Evolutionary conservation across 1,284 basidiomycete genomes (phyloP), one percentile per base, ranked within the genome.

Genomic region (Veloboletus limbatus): DNA sequence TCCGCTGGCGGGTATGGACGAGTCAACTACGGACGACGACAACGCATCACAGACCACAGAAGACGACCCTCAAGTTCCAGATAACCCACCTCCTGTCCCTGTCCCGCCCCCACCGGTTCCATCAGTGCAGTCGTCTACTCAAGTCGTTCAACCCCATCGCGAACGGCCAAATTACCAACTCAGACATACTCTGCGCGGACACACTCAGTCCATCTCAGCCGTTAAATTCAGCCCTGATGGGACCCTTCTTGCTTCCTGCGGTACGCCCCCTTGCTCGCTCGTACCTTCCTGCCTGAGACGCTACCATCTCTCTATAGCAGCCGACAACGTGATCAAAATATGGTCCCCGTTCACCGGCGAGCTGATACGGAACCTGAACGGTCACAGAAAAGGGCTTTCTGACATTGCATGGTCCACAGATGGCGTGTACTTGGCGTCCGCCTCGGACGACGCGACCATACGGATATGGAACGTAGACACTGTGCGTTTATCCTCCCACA

Each of bases 391-490:
- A 67, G 94, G 94, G 0, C 77, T 96, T 25, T 94, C 92, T 36
- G 92, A 96, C 65, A 75, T 97, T 41, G 74, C 89, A 1, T 93
- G 93, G 84, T 92, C 92, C 5, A 75, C 83, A 7, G 88, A 96
- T 63, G 87, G 86, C 50, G 71, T 78, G 16, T 85, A 85, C 66
- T 73, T 97, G 16, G 91, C 92, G 0, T 92, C 90, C 33, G 93
- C 90, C 1, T 93, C 91, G 2, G 94, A 97, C 66, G 94, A 97
- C 65, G 82, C 79, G 8, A 89, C 85, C 0, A 78, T 94, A 55
- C 78, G 86, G 26, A 85, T 96, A 70, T 93, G 92, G 90, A 80
- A 85, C 55, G 81, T 92, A 40, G 85, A 90, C 62, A 74, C 78
- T 28, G 87, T 89, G 60, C 54, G 82, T 76, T 18, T 41, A 18